A percentile compares a stretch with the other conserved stretches of the same genome.
phyloP scores from a whole-genome alignment of 176 grass and related monocot genomes.

The Otatea glauca region DNA sequence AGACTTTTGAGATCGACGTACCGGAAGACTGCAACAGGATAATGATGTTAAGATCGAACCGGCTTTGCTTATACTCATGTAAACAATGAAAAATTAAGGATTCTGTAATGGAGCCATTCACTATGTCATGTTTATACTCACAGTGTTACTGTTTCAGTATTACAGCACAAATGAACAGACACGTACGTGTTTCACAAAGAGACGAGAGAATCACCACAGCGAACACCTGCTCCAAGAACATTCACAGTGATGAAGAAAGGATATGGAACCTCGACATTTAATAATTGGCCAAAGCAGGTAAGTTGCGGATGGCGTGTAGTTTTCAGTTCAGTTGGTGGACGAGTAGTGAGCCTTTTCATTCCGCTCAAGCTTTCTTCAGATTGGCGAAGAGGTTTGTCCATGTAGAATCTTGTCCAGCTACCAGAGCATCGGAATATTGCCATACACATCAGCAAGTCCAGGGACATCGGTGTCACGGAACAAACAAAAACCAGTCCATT shows the following conservation, averaged over 20 bases:
- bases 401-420: conserved; percentile 46
- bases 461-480: conserved; percentile 41
- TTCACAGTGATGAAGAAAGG: not conserved
- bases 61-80: conserved; percentile 26
- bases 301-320: conserved; percentile 50
- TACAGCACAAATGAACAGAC: conserved; percentile 6
- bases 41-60: conserved; percentile 17
- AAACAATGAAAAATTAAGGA: not conserved
- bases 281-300: conserved; percentile 53
- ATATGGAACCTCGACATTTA: conserved; percentile 39
- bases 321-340: conserved; percentile 51
- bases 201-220: conserved; percentile 32
- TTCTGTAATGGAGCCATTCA: conserved; percentile 42
- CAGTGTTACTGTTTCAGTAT: not conserved
- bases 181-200: not conserved
- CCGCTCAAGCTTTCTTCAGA: conserved; percentile 41
- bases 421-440: conserved; percentile 39
- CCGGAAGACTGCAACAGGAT: conserved; percentile 14
- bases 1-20: conserved; percentile 19
- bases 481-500: conserved; percentile 39
- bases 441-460: conserved; percentile 43
- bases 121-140: conserved; percentile 4
- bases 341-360: conserved; percentile 27
- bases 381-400: conserved; percentile 33
- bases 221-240: conserved; percentile 32